Base-by-base conservation (phyloP, 2,329 filamentous ascomycete genomes). In the Monascus ruber region DNA sequence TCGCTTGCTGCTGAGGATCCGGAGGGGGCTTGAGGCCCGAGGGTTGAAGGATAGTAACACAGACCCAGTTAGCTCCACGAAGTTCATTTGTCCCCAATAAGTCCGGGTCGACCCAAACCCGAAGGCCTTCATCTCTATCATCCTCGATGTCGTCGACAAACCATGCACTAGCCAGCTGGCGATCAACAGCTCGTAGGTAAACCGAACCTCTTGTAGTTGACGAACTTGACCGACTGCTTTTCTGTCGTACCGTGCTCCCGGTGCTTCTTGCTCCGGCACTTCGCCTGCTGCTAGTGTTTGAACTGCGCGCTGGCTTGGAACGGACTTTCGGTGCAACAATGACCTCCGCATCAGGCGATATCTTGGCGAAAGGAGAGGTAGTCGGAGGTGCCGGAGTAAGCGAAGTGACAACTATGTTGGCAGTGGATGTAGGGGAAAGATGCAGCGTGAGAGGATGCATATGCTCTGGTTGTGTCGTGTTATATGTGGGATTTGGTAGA, bases 241-340 rank as follows among this genome's bases (percentile, higher is more conserved):
- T 72, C 24, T 70, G 67, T 31, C 81, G 72, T 6, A 81, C 73
- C 5, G 82, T 84, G 55, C 86, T 93, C 17, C 79, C 72, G 31
- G 73, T 72, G 51, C 83, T 91, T 59, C 83, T 82, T 6, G 80
- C 74, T 7, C 71, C 69, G 26, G 62, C 74, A 55, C 85, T 89
- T 52, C 81, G 86, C 49, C 81, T 80, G 34, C 85, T 85, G 51
- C 84, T 86, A 0, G 81, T 74, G 6, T 70, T 76, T 26, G 67
- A 64, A 42, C 66, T 73, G 40, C 80, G 76, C 3, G 77, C 69
- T 28, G 73, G 66, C 58, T 85, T 87, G 33, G 83, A 73, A 40
- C 89, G 77, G 25, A 81, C 83, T 66, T 98, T 98, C 1, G 91
- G 91, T 3, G 91, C 91, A 43, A 98, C 91, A 47, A 96, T 94